Conservation (phyloP, 371 early-diverging fungal genomes). For the Dichotomocladium elegans region DNA sequence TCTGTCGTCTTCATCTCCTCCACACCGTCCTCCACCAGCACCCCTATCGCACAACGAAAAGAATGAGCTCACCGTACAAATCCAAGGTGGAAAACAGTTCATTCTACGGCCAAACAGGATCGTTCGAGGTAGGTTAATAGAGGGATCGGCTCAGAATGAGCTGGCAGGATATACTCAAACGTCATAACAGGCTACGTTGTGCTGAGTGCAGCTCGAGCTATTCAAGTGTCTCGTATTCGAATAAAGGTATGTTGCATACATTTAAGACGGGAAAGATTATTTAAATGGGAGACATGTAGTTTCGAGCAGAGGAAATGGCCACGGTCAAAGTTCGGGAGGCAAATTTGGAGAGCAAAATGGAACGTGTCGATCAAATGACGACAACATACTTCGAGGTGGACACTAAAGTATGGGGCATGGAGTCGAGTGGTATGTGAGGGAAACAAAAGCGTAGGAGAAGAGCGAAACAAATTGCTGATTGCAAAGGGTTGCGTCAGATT, state of each 20-base stretch:
- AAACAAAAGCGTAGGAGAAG: background rate
- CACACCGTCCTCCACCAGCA: background rate
- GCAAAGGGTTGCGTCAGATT: background rate
- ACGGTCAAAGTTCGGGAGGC: constrained; percentile 21
- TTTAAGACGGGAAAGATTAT: background rate
- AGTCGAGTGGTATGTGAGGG: constrained; percentile 24
- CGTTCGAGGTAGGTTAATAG: constrained; percentile 28
- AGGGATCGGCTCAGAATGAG: background rate
- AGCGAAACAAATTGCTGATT: background rate
- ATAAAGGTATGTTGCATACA: constrained; percentile 20
- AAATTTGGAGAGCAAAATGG: constrained; percentile 6
- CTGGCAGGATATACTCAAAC: background rate
- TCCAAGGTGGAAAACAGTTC: constrained; percentile 42
- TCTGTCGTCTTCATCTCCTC: background rate
- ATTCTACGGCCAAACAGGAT: constrained; percentile 44
- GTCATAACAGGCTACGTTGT: constrained; percentile 23
- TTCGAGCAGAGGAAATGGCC: constrained; percentile 42
- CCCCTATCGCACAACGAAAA: constrained; percentile 1
- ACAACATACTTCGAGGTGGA: constrained; percentile 32
- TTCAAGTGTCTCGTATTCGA: constrained; percentile 31
- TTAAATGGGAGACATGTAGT: constrained; percentile 13
- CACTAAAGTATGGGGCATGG: constrained; percentile 31
- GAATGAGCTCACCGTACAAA: constrained; percentile 22
- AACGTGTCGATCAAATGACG: constrained; percentile 24
- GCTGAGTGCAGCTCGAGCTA: constrained; percentile 16